Conservation (phyloP, 805 yeast genomes). For the Metschnikowia koreensis region DNA sequence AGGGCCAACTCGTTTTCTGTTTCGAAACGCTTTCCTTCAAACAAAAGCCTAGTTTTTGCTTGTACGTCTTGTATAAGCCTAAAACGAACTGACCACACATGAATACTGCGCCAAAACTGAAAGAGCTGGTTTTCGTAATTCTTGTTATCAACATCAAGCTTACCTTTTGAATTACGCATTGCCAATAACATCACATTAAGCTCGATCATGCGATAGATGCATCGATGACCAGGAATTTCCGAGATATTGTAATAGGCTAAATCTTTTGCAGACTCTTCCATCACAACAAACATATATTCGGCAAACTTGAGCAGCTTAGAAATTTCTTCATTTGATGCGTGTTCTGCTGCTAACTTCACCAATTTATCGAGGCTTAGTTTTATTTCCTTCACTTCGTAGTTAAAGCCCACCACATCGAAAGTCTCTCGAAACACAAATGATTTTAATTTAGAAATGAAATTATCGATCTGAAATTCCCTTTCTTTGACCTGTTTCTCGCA, state of each 20-base stretch:
- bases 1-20: neutral
- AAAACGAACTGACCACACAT: neutral
- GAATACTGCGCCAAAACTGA: neutral
- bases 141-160: neutral
- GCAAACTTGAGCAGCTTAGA: neutral
- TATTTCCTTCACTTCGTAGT: neutral
- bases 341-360: neutral
- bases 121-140: neutral
- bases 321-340: neutral
- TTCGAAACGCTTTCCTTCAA: neutral
- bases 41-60: neutral
- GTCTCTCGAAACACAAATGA: neutral
- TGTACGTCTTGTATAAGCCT: neutral
- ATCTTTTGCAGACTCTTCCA: neutral
- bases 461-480: too few species aligned
- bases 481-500: too few species aligned
- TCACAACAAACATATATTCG: neutral
- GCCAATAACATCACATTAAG: slow-evolving; percentile 1
- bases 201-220: slow-evolving; percentile 2
- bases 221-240: neutral
- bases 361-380: neutral
- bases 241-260: neutral
- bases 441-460: too few species aligned
- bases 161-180: neutral
- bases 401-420: neutral